Conservation (phyloP, 495 filamentous ascomycete species). For the Aspergillus bridgeri region DNA sequence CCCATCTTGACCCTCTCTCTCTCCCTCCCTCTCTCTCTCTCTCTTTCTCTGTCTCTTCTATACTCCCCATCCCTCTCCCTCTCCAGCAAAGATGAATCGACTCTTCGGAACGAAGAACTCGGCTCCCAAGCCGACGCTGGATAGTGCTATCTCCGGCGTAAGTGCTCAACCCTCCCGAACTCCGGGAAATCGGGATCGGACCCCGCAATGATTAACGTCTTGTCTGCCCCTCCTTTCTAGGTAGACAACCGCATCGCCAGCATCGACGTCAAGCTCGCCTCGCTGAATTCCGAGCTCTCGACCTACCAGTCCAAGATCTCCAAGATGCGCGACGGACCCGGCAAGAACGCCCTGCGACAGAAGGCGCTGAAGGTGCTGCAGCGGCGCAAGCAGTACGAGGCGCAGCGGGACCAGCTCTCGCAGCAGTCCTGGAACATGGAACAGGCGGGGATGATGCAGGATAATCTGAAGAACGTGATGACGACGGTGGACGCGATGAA, state of each 20-base stretch:
- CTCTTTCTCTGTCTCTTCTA: not conserved
- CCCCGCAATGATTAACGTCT: slow-evolving; percentile 10
- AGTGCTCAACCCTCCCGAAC: slow-evolving; percentile 9
- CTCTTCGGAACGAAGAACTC: slow-evolving; percentile 88
- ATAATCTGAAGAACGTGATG: slow-evolving; percentile 98
- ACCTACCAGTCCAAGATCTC: slow-evolving; percentile 82
- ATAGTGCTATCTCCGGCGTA: slow-evolving; percentile 81
- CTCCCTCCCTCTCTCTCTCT: not conserved
- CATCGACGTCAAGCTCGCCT: slow-evolving; percentile 92
- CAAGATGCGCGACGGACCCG: slow-evolving; percentile 96
- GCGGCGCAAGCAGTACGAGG: slow-evolving; percentile 94
- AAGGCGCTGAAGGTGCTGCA: slow-evolving; percentile 95
- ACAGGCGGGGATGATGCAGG: slow-evolving; percentile 98
- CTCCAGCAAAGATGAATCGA: slow-evolving; percentile 72
- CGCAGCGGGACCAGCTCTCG: slow-evolving; percentile 90
- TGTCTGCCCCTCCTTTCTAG: slow-evolving; percentile 33
- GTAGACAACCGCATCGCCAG: slow-evolving; percentile 80
- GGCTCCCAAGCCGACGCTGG: slow-evolving; percentile 87
- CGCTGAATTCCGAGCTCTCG: slow-evolving; percentile 84
- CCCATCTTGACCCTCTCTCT: not conserved
- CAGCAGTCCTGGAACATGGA: slow-evolving; percentile 99
- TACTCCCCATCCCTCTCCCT: not conserved
- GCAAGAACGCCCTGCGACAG: slow-evolving; percentile 86
- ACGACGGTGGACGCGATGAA: slow-evolving; percentile 97
- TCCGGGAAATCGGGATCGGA: slow-evolving; percentile 6